phyloP scores from a whole-genome alignment of 371 early-diverging fungal genomes.

The Rhizopus stolonifer region DNA sequence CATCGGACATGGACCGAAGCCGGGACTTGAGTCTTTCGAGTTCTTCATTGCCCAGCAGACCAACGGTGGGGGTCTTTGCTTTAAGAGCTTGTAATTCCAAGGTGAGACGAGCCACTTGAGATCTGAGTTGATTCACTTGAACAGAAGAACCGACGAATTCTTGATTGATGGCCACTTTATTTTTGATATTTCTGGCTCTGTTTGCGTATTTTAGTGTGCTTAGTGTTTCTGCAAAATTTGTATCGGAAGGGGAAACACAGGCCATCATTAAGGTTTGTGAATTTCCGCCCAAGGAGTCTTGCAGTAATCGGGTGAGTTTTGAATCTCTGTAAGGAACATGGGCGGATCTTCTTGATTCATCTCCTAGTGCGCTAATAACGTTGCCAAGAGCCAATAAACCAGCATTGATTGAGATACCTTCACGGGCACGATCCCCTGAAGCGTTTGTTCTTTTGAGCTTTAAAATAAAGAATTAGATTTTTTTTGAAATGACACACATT shows the following conservation, averaged over 20 bases:
- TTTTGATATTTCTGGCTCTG: conserved; percentile 84
- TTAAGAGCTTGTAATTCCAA: conserved; percentile 56
- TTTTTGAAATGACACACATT: not conserved
- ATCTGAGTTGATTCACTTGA: conserved; percentile 67
- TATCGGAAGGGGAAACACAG: conserved; percentile 81
- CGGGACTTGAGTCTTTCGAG: conserved; percentile 50
- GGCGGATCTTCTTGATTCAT: conserved; percentile 63
- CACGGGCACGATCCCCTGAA: conserved; percentile 92
- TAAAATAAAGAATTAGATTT: not conserved
- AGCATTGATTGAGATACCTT: conserved; percentile 96
- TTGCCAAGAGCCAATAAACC: conserved; percentile 97
- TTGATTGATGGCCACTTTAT: conserved; percentile 57
- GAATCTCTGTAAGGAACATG: conserved; percentile 95
- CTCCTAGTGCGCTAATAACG: conserved; percentile 96
- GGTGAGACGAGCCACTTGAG: conserved; percentile 65
- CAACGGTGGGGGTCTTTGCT: conserved; percentile 5
- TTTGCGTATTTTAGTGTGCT: conserved; percentile 92
- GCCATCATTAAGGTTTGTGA: conserved; percentile 90
- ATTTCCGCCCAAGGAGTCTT: conserved; percentile 94
- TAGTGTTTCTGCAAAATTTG: conserved; percentile 83
- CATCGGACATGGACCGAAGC: conserved; percentile 40
- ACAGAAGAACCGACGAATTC: conserved; percentile 49
- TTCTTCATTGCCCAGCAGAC: conserved; percentile 37
- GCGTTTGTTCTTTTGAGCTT: conserved; percentile 50
- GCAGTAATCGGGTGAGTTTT: conserved; percentile 89